Conservation (phyloP, 225 moss, liverwort and hornwort species). For the Marchantia paleacea region DNA sequence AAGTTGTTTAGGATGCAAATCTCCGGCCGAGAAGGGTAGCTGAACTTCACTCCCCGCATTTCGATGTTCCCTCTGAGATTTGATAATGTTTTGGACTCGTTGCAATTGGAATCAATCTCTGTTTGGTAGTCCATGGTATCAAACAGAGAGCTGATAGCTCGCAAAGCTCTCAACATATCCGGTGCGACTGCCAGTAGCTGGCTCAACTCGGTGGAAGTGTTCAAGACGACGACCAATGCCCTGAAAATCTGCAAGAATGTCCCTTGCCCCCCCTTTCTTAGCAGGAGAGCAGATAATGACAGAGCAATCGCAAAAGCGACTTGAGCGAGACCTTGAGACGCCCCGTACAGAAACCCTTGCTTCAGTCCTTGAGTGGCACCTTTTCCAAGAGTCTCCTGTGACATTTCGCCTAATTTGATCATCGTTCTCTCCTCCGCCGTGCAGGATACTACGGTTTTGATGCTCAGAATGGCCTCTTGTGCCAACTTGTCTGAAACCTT, state of each 20-base stretch:
- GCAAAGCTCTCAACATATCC: conserved; percentile 25
- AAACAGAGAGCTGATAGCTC: conserved; percentile 30
- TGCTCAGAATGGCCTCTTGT: conserved; percentile 13
- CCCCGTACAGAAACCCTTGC: background rate
- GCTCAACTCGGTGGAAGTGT: background rate
- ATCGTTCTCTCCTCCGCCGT: conserved; percentile 10
- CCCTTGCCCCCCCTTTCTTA: background rate
- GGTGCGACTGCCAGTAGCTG: conserved; percentile 23
- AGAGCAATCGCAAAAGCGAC: background rate
- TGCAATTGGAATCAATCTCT: conserved; percentile 21
- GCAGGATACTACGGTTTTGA: conserved; percentile 6
- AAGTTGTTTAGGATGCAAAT: conserved; percentile 25
- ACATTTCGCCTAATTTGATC: background rate
- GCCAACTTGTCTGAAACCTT: conserved; percentile 6
- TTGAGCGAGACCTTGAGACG: background rate
- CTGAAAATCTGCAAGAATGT: background rate
- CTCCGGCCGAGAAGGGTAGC: conserved; percentile 28
- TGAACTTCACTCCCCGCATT: conserved; percentile 21
- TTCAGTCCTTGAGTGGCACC: background rate
- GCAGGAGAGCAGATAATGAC: background rate
- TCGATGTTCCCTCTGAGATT: conserved; percentile 22
- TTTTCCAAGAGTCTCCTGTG: conserved; percentile 3
- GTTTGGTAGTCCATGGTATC: conserved; percentile 20
- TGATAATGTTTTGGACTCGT: background rate
- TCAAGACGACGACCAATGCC: background rate